These are phyloP conservation scores for Colletotrichum zoysiae DNA, from an alignment of 2,329 filamentous ascomycete species.

Conservation along the genomic window DNA sequence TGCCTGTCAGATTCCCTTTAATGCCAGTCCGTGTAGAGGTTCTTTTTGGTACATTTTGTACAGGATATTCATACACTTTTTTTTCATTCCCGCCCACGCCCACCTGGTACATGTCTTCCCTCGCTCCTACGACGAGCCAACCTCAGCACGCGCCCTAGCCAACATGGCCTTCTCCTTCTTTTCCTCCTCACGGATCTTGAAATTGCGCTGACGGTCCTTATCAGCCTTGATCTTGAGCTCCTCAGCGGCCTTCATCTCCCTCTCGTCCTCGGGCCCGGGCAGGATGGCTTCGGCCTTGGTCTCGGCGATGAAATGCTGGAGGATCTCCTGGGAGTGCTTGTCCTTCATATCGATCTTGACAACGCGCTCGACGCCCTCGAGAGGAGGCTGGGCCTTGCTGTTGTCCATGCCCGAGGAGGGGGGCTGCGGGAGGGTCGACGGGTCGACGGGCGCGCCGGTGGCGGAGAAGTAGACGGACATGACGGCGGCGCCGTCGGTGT, in stretches of 20 bases:
- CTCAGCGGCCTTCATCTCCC: conserved; percentile 68
- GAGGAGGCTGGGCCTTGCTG: conserved; percentile 62
- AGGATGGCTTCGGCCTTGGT: conserved; percentile 70
- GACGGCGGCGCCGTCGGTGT: conserved; percentile 68
- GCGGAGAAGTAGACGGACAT: conserved; percentile 74
- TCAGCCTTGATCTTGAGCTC: conserved; percentile 64
- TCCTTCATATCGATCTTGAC: conserved; percentile 74
- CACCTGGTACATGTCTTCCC: neutral
- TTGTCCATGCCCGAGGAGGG: conserved; percentile 62
- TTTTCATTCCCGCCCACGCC: neutral
- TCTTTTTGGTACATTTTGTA: conserved; percentile 42
- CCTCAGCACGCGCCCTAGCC: conserved; percentile 52
- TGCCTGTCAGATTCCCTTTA: neutral
- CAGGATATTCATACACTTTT: conserved; percentile 38
- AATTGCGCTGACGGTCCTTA: conserved; percentile 66
- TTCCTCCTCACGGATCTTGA: conserved; percentile 66
- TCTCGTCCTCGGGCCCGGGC: conserved; percentile 70
- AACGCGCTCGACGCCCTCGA: conserved; percentile 60
- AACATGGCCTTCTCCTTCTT: conserved; percentile 70
- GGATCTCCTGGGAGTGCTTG: conserved; percentile 71
- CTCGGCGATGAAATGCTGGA: conserved; percentile 71
- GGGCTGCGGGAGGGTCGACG: conserved; percentile 54
- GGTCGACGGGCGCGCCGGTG: conserved; percentile 48
- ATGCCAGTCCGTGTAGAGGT: conserved; percentile 18
- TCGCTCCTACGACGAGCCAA: conserved; percentile 45